These are phyloP conservation scores for Jamesozyma spencerorum DNA, from an alignment of 805 yeast species.

Conservation along the genomic window DNA sequence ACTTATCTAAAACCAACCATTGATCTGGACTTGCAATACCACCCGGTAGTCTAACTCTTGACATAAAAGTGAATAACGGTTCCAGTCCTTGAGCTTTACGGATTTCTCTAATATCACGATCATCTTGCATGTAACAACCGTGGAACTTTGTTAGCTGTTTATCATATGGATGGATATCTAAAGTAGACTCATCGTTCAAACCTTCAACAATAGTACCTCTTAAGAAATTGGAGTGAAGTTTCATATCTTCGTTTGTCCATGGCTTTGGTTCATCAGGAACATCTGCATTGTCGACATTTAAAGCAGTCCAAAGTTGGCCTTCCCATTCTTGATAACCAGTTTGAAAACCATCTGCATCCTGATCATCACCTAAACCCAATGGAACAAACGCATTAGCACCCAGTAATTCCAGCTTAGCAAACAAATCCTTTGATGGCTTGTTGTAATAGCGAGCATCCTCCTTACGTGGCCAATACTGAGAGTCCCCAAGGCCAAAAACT, in stretches of 20 bases:
- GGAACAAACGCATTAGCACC: conserved; percentile 70
- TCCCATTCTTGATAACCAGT: conserved; percentile 92
- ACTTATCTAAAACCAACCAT: conserved; percentile 77
- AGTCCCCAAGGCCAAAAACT: conserved; percentile 88
- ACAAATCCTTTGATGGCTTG: conserved; percentile 75
- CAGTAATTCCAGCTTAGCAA: conserved; percentile 51
- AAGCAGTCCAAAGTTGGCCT: conserved; percentile 71
- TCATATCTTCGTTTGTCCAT: conserved; percentile 92
- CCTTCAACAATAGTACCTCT: conserved; percentile 93
- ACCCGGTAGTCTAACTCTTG: conserved; percentile 90
- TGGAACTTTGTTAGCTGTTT: conserved; percentile 95
- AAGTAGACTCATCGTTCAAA: conserved; percentile 69
- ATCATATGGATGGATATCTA: conserved; percentile 82
- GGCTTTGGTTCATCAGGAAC: conserved; percentile 89
- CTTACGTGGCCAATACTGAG: conserved; percentile 94
- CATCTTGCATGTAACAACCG: conserved; percentile 98
- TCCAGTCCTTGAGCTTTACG: conserved; percentile 88
- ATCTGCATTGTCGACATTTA: conserved; percentile 75
- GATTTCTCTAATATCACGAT: conserved; percentile 88
- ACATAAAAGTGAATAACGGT: conserved; percentile 96
- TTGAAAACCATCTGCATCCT: conserved; percentile 89
- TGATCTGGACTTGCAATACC: conserved; percentile 82
- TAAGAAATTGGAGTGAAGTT: conserved; percentile 72
- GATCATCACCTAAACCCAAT: conserved; percentile 90
- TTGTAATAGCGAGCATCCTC: conserved; percentile 91